phyloP scores from a whole-genome alignment of 371 early-diverging fungal genomes.

The Dichotomocladium elegans region DNA sequence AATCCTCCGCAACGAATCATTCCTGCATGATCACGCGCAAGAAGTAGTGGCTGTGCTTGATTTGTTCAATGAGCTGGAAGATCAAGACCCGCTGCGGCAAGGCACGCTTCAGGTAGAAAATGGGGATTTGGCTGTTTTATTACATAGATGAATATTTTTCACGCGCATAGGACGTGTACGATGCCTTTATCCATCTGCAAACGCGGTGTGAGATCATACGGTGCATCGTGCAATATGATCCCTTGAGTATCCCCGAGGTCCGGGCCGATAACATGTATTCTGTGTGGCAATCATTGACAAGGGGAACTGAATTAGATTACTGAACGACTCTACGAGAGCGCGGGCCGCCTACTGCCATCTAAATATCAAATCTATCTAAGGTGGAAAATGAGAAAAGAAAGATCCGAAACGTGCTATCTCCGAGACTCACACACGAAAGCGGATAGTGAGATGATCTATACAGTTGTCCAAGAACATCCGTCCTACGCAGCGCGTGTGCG shows the following conservation, averaged over 20 bases:
- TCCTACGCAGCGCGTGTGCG: constrained; percentile 21
- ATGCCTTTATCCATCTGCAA: constrained; percentile 30
- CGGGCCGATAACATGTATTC: neutral
- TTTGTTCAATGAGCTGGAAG: constrained; percentile 28
- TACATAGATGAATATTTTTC: neutral
- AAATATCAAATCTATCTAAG: constrained; percentile 23
- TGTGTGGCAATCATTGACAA: no score
- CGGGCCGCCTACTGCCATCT: constrained; percentile 14
- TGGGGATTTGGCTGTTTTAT: neutral
- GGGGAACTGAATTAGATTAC: constrained; percentile 11
- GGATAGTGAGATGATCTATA: constrained; percentile 35
- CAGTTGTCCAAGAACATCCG: constrained; percentile 25
- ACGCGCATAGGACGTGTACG: constrained; percentile 18
- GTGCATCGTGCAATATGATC: constrained; percentile 13
- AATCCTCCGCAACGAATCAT: constrained; percentile 15
- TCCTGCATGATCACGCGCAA: constrained; percentile 19
- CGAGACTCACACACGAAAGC: neutral
- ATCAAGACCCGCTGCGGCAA: neutral
- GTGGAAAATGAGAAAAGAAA: constrained; percentile 9
- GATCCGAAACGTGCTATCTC: no score
- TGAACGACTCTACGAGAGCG: constrained; percentile 18
- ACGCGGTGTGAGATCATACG: constrained; percentile 26
- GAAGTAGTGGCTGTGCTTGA: constrained; percentile 17
- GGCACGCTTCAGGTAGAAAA: constrained; percentile 1
- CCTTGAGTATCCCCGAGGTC: constrained; percentile 16